Percentiles rank a stretch among this genome's conserved stretches.
Evolutionary conservation across 345 rosid species (phyloP).

Genomic region (Citrus cavaleriei): DNA sequence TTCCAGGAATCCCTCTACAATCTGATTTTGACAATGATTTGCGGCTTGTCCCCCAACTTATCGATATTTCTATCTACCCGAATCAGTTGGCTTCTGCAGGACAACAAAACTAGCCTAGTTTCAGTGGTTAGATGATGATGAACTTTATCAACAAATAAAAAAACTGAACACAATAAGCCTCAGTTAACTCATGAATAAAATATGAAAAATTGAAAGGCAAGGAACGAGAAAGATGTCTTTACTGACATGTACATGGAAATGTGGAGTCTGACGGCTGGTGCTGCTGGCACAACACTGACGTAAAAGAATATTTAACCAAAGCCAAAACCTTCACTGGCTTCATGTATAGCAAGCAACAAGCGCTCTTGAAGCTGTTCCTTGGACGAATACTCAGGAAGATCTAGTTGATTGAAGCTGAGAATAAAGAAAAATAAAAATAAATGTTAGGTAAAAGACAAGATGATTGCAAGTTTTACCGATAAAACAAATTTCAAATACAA

Average conservation of each 20-base stretch:
- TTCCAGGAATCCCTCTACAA: neutral
- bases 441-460: neutral
- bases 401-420: constrained; percentile 93
- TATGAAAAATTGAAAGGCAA: neutral
- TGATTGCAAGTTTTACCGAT: neutral
- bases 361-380: constrained; percentile 87
- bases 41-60: neutral
- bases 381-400: constrained; percentile 82
- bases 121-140: neutral
- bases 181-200: neutral
- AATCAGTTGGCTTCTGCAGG: constrained; percentile 18
- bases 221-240: neutral
- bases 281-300: neutral
- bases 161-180: neutral
- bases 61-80: constrained; percentile 20
- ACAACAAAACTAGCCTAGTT: neutral
- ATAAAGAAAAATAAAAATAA: neutral
- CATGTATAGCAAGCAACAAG: constrained; percentile 88
- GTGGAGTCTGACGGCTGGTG: constrained; percentile 7
- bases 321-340: constrained; percentile 96
- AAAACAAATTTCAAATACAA: neutral
- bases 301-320: constrained; percentile 47
- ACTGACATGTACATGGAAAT: constrained; percentile 36
- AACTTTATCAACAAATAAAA: neutral
- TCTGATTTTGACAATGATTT: neutral